Evolutionary conservation across 2,329 filamentous ascomycete genomes (phyloP), one percentile per base, ranked within the genome.

Genomic region (Grosmannia clavigera): DNA sequence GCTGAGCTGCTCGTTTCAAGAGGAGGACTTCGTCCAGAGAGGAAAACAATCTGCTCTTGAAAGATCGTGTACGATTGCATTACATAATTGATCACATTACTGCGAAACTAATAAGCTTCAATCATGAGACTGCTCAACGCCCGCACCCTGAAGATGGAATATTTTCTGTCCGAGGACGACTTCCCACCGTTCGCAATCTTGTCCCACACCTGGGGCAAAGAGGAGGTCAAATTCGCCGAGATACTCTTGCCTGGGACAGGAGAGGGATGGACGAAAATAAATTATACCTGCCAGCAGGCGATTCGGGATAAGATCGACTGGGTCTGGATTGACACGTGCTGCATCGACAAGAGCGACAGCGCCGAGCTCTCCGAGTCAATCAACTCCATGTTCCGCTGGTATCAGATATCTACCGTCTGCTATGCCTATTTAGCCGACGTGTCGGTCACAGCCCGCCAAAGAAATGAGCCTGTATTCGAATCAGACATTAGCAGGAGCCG

Each of bases 261-360:
- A 25, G 27, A 55, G 5, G 69, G 66, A 12, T 69, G 66, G 48
- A 27, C 33, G 33, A 72, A 71, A 57, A 66, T 72, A 27, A 43
- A 62, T 3, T 62, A 60, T 2, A 64, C 65, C 51, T 65, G 63
- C 50, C 56, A 63, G 51, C 64, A 66, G 9, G 68, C 69, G 3
- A 7, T 31, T 3, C 59, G 60, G 5, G 69, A 72, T 53, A 66
- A 65, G 9, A 58, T 69, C 5, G 62, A 55, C 4, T 73, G 70
- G 51, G 62, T 67, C 19, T 74, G 72, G 72, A 64, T 72, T 9
- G 72, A 74, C 63, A 73, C 71, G 1, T 72, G 69, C 63, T 74
- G 72, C 57, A 73, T 74, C 59, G 68, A 73, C 62, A 73, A 73
- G 61, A 62, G 61, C 1, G 69, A 65, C 59, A 70, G 66, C 51